Percentiles rank a stretch among this genome's conserved stretches.
These are phyloP conservation scores for Hortaea sp. DNA, from an alignment of 2,329 filamentous ascomycete genomes.

Conservation along the genomic window DNA sequence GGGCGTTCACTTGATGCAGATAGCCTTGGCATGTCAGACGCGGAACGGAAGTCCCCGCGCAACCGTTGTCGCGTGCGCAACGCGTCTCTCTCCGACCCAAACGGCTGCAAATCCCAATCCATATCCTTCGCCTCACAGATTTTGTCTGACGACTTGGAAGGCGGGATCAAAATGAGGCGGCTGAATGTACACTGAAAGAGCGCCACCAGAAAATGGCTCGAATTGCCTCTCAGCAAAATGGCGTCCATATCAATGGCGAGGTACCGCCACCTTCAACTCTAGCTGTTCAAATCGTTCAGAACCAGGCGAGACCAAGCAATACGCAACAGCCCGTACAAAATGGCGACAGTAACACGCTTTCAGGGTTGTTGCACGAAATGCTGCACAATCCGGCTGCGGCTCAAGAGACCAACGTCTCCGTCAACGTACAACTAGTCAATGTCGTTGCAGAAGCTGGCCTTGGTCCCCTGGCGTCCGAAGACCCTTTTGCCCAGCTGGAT, in stretches of 20 bases:
- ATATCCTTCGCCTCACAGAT: no score
- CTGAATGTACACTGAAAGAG: no score
- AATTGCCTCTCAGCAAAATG: background rate
- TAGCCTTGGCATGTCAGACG: no score
- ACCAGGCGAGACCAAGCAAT: slow-evolving; percentile 48
- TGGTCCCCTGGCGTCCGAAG: slow-evolving; percentile 56
- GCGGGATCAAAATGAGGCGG: no score
- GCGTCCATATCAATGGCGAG: slow-evolving; percentile 19
- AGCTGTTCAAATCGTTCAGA: slow-evolving; percentile 77
- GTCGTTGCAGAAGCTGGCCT: slow-evolving; percentile 73
- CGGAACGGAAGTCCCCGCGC: no score
- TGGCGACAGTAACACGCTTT: slow-evolving; percentile 52
- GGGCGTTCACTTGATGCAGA: no score
- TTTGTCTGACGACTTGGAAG: no score
- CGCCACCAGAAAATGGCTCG: background rate
- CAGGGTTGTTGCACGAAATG: slow-evolving; percentile 59
- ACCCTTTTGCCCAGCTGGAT: slow-evolving; percentile 53
- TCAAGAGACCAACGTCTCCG: slow-evolving; percentile 56
- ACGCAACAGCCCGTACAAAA: slow-evolving; percentile 36
- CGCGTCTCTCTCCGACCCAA: no score
- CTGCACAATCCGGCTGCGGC: slow-evolving; percentile 35
- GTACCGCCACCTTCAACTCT: slow-evolving; percentile 62
- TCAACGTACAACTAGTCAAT: slow-evolving; percentile 78
- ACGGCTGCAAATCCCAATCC: no score
- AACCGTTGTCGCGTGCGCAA: no score